Conservation (phyloP, 495 filamentous ascomycete species). For the Cudoniella acicularis region DNA sequence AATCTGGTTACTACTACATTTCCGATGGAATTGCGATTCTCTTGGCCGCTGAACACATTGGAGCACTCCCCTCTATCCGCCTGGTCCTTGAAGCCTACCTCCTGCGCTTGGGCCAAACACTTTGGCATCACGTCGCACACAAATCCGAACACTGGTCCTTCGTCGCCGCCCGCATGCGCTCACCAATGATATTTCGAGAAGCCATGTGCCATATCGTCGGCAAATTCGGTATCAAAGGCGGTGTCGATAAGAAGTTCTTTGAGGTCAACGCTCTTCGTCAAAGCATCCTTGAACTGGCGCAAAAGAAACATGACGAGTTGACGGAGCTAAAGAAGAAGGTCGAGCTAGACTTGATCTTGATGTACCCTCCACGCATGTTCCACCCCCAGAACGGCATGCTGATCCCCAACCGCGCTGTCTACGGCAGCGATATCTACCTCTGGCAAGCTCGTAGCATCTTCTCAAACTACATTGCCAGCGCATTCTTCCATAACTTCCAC, state of each 20-base stretch:
- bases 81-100: conserved; percentile 38
- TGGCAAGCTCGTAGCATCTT: conserved; percentile 33
- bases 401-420: conserved; percentile 19
- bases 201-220: conserved; percentile 45
- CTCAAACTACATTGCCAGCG: conserved; percentile 27
- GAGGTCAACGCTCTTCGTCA: background rate
- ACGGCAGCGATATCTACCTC: conserved; percentile 29
- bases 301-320: conserved; percentile 24
- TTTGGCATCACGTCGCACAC: conserved; percentile 36
- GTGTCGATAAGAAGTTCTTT: conserved; percentile 16
- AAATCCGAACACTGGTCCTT: conserved; percentile 39
- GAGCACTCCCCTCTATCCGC: conserved; percentile 32
- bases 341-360: conserved; percentile 26
- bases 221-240: conserved; percentile 29
- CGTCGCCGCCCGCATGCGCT: conserved; percentile 37
- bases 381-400: conserved; percentile 1
- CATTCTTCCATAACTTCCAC: conserved; percentile 16
- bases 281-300: conserved; percentile 8
- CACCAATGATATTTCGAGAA: conserved; percentile 42
- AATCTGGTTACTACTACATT: background rate
- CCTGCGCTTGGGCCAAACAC: conserved; percentile 32
- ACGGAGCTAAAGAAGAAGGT: conserved; percentile 23
- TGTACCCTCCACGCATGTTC: conserved; percentile 20
- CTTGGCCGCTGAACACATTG: conserved; percentile 39
- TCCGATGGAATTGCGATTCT: conserved; percentile 30